These are phyloP conservation scores for Domatiomyces globalis DNA, from an alignment of 2,329 filamentous ascomycete genomes.

Conservation along the genomic window DNA sequence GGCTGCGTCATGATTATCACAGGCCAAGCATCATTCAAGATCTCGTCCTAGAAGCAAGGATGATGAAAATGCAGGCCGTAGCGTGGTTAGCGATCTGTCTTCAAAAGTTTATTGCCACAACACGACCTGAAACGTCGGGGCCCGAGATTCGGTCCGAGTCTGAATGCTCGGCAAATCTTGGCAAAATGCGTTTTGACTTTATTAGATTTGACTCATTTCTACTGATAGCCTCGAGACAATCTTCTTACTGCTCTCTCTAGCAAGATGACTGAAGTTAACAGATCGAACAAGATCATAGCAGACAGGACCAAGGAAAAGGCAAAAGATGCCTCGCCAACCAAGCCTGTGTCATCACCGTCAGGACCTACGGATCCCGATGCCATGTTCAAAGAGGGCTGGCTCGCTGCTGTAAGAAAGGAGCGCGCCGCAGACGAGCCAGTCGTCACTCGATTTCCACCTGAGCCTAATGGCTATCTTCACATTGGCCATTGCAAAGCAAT, in stretches of 20 bases:
- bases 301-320: conserved; percentile 17
- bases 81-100: neutral
- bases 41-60: conserved; percentile 9
- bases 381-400: conserved; percentile 71
- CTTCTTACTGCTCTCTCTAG: neutral
- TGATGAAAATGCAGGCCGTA: neutral
- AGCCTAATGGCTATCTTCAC: conserved; percentile 87
- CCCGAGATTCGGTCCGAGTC: neutral
- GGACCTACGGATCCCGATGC: conserved; percentile 36
- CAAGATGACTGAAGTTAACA: conserved; percentile 1
- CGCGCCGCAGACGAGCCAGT: conserved; percentile 41
- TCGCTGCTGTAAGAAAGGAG: conserved; percentile 57
- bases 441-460: conserved; percentile 62
- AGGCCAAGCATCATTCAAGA: conserved; percentile 18
- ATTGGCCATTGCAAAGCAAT: conserved; percentile 94
- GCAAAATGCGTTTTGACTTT: too few species aligned
- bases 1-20: conserved; percentile 12
- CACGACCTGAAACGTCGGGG: neutral
- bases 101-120: neutral
- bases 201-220: neutral
- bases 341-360: conserved; percentile 20
- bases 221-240: neutral
- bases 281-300: neutral
- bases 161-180: neutral
- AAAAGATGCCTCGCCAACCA: conserved; percentile 17